Evolutionary conservation across 768 basidiomycete species (phyloP), one percentile per base, ranked within the genome.

Genomic region (Gymnopilus junonius): DNA sequence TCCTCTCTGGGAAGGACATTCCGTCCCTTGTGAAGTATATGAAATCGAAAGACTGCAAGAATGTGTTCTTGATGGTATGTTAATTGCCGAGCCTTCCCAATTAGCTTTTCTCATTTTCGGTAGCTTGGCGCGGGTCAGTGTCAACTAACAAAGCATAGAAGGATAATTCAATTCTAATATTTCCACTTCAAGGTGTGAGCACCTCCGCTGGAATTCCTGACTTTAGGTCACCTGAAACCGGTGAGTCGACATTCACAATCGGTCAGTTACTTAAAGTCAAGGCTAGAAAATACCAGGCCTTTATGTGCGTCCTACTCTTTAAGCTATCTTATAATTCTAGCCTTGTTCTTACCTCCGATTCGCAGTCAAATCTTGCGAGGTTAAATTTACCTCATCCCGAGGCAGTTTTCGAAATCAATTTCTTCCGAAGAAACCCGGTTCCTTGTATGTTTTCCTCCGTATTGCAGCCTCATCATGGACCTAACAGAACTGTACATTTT

Each of bases 341-440:
- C 37, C 45, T 48, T 15, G 34, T n/a, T 31, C 14, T 39, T 39
- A 40, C 43, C 45, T 61, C 20, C 27, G 35, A 50, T 27, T 48
- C 12, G n/a, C 71, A 94, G 92, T 85, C 91, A 11, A 93, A 94
- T 70, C 82, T 94, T 32, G 86, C 88, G 27, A 81, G 87, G 64
- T 76, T 94, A 43, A 90, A 90, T 17, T 83, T 94, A 14, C 95
- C 95, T n/a, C 88, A 91, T 69, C 95, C 96, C 0, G 96, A 99
- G 69, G 96, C 96, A 0, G 95, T 98, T 31, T 99, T 99, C 69
- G 93, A 98, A 67, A 91, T 99, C 69, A 79, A 80, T 53, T 99
- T 89, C 79, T 96, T 98, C 80, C 81, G 86, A 67, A 71, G 77
- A 45, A 92, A 93, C 64, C 95, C 94, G 3, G 78, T 87, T 15